These are phyloP conservation scores for Ampelomyces quisqualis DNA, from an alignment of 2,329 filamentous ascomycete genomes.

Conservation along the genomic window DNA sequence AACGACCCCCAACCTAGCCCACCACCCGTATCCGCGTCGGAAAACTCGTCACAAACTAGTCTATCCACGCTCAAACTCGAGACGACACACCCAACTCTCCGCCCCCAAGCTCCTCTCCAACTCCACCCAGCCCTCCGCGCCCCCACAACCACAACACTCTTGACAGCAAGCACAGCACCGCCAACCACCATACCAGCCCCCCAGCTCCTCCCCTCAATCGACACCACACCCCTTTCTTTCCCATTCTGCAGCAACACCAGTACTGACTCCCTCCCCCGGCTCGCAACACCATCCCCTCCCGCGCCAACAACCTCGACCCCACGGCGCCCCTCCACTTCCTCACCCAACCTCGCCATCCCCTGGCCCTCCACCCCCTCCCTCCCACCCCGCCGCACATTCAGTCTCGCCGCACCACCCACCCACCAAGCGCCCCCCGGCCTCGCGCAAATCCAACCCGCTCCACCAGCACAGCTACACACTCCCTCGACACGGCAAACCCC, in stretches of 20 bases:
- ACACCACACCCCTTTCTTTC: background rate
- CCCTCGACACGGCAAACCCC: too few relatives aligned
- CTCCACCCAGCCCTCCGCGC: conserved; percentile 20
- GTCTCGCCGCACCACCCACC: conserved; percentile 1
- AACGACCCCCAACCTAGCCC: background rate
- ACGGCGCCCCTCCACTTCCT: conserved; percentile 7
- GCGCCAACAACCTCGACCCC: background rate
- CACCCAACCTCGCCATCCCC: conserved; percentile 10
- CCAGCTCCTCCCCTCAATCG: conserved; percentile 4
- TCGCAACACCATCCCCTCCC: background rate
- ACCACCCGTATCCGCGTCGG: background rate
- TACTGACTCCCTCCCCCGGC: background rate
- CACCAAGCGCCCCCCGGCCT: too few relatives aligned
- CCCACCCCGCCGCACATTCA: conserved; percentile 7
- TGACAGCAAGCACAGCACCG: background rate
- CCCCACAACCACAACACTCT: conserved; percentile 2
- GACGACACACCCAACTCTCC: conserved; percentile 17
- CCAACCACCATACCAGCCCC: background rate
- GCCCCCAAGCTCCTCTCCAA: conserved; percentile 6
- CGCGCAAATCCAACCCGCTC: too few relatives aligned
- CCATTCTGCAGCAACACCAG: too few relatives aligned
- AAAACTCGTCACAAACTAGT: conserved; percentile 6
- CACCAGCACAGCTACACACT: too few relatives aligned
- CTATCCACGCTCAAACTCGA: conserved; percentile 9
- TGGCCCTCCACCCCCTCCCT: conserved; percentile 15